Evolutionary conservation across 306 rosid species (phyloP).

Genomic region (Castanopsis chinensis): DNA sequence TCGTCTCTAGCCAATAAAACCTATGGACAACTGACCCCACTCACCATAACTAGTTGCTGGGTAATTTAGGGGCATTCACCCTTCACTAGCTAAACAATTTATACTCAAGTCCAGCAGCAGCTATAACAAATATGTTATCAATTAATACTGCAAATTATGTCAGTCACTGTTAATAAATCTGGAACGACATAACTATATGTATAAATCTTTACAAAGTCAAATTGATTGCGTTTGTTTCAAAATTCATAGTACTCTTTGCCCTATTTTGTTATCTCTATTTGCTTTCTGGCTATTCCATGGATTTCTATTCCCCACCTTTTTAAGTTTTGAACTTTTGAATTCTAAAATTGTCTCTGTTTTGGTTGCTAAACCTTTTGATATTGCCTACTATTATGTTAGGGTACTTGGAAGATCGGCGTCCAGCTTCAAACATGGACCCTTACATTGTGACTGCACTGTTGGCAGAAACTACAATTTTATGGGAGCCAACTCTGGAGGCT

Average conservation of each 20-base stretch:
- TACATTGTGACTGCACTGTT: constrained; percentile 75
- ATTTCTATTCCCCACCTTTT: background rate
- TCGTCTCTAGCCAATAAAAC: no score
- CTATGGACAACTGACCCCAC: no score
- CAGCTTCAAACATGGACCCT: constrained; percentile 99
- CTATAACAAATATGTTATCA: background rate
- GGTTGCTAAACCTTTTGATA: constrained; percentile 17
- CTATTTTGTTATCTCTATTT: background rate
- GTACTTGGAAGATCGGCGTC: constrained; percentile 99
- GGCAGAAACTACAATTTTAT: constrained; percentile 79
- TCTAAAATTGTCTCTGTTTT: background rate
- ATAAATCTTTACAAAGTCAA: background rate
- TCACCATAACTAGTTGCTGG: no score
- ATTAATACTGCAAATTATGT: background rate
- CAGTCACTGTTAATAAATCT: background rate
- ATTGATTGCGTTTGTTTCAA: background rate
- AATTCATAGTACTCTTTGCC: background rate
- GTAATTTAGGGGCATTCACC: no score
- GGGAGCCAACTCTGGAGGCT: constrained; percentile 97
- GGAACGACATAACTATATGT: background rate
- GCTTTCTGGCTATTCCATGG: background rate
- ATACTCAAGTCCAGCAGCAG: no score
- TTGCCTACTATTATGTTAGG: constrained; percentile 44
- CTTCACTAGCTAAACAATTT: no score
- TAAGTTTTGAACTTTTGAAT: background rate